These are phyloP conservation scores for Hypoxylon sp. DNA, from an alignment of 2,329 filamentous ascomycete species.

Conservation along the genomic window DNA sequence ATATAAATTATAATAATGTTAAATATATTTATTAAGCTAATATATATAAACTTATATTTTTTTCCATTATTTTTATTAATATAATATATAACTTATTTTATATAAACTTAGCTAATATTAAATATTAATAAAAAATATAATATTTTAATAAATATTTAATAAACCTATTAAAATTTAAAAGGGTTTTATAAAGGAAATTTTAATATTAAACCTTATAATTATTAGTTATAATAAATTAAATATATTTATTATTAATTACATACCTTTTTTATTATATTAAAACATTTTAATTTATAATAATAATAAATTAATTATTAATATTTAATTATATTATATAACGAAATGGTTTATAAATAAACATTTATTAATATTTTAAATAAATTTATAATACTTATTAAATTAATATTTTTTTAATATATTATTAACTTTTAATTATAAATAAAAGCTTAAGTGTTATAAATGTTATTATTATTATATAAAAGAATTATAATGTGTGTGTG, in stretches of 20 bases:
- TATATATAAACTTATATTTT: too few species aligned
- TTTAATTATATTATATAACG: neutral
- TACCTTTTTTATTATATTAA: neutral
- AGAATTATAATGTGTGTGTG: too few species aligned
- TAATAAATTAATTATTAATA: neutral
- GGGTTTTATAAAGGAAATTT: neutral
- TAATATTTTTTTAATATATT: too few species aligned
- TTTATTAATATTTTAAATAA: too few species aligned
- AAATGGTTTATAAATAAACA: neutral
- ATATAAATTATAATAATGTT: too few species aligned
- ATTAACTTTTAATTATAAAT: too few species aligned
- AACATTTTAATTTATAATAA: neutral
- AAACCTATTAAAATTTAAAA: constrained; percentile 1
- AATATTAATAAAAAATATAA: constrained; percentile 1
- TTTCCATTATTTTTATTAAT: neutral
- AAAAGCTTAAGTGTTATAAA: too few species aligned
- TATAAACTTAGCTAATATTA: neutral
- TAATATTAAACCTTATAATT: neutral
- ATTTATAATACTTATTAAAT: too few species aligned
- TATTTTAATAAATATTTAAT: neutral
- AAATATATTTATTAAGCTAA: too few species aligned
- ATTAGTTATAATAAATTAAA: constrained; percentile 1
- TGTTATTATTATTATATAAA: too few species aligned
- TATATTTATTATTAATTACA: neutral
- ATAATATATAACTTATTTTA: neutral